These are phyloP conservation scores for Persicaria maculosa DNA, from an alignment of 148 eudicot genomes.

Conservation along the genomic window DNA sequence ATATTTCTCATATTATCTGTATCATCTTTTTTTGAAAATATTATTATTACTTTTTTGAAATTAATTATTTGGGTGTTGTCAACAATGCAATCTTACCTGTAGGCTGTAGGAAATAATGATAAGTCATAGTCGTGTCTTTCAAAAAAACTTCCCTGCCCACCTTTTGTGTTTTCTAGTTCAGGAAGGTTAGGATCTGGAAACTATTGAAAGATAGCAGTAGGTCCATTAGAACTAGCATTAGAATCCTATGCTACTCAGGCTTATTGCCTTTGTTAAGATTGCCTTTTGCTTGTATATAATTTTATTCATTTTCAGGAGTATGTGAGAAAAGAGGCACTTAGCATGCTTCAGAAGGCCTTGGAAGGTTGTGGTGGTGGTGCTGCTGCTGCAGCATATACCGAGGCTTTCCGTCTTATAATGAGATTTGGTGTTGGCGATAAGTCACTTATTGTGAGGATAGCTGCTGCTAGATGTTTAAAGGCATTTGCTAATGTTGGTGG, in stretches of 20 bases:
- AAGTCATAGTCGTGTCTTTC: neutral
- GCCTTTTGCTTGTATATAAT: conserved; percentile 7
- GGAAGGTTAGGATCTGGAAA: neutral
- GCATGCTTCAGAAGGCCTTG: conserved; percentile 92
- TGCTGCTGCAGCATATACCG: conserved; percentile 68
- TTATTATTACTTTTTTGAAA: no score
- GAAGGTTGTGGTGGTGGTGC: conserved; percentile 90
- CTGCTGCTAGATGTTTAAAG: conserved; percentile 98
- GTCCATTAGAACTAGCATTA: neutral
- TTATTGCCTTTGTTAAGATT: neutral
- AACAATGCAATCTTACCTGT: neutral
- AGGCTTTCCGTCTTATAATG: conserved; percentile 72
- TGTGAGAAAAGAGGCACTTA: conserved; percentile 87
- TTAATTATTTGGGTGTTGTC: neutral
- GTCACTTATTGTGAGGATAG: conserved; percentile 77
- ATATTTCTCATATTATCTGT: neutral
- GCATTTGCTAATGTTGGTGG: conserved; percentile 91
- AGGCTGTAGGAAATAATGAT: neutral
- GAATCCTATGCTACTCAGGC: neutral
- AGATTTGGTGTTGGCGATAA: conserved; percentile 75
- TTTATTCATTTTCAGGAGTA: conserved; percentile 50
- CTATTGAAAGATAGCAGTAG: neutral
- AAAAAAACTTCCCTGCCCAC: neutral
- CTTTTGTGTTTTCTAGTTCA: neutral
- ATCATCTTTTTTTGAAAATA: neutral